These are phyloP conservation scores for Russula sp. DNA, from an alignment of 768 basidiomycete species.

Conservation along the genomic window DNA sequence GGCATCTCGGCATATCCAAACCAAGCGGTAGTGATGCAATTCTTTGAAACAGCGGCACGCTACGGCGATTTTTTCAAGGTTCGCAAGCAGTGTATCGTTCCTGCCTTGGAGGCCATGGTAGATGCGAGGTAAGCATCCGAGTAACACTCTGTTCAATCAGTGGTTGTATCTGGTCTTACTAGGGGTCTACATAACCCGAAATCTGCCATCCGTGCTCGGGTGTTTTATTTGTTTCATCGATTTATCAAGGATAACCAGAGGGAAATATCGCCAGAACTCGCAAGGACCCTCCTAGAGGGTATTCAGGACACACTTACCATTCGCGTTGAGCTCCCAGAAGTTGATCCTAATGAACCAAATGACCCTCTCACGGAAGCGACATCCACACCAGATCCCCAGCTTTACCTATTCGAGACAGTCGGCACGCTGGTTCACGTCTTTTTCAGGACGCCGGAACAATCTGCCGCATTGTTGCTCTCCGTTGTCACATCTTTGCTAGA, in stretches of 20 bases:
- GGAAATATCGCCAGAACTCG: slow-evolving; percentile 73
- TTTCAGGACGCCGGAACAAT: slow-evolving; percentile 61
- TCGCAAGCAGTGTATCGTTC: slow-evolving; percentile 82
- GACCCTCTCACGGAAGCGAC: slow-evolving; percentile 72
- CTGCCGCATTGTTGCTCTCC: slow-evolving; percentile 65
- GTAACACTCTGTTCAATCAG: not conserved
- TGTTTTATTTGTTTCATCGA: slow-evolving; percentile 89
- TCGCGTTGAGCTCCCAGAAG: slow-evolving; percentile 69
- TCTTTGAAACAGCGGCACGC: slow-evolving; percentile 88
- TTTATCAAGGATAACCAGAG: slow-evolving; percentile 83
- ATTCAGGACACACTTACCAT: slow-evolving; percentile 77
- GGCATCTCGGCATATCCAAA: slow-evolving; percentile 82
- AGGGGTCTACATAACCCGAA: slow-evolving; percentile 87
- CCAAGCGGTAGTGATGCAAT: slow-evolving; percentile 79
- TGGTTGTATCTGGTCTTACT: slow-evolving; percentile 11
- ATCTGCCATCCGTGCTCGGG: slow-evolving; percentile 63
- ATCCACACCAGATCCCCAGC: slow-evolving; percentile 77
- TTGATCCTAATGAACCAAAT: slow-evolving; percentile 67
- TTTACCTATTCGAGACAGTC: slow-evolving; percentile 91
- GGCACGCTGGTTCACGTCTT: slow-evolving; percentile 83
- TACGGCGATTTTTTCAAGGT: slow-evolving; percentile 98
- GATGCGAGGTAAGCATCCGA: slow-evolving; percentile 61
- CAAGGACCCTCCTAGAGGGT: slow-evolving; percentile 65
- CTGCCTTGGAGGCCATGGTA: slow-evolving; percentile 85
- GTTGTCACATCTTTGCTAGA: slow-evolving; percentile 80